Evolutionary conservation across 345 rosid species (phyloP).

Genomic region (Cochlearia excelsa): DNA sequence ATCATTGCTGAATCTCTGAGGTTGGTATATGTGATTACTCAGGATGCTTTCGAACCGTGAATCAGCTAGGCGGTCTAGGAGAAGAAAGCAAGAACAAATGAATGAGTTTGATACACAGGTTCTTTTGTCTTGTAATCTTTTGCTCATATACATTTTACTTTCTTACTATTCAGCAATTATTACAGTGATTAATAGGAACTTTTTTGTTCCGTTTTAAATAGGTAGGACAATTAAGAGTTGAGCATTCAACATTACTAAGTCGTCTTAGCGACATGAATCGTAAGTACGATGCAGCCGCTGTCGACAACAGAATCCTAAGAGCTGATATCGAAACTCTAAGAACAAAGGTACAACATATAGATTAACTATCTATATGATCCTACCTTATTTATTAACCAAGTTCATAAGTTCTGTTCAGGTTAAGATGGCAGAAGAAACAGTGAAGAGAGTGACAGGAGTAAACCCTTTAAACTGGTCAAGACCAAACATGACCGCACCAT

Average conservation of each 20-base stretch:
- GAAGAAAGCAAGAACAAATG: slow-evolving; percentile 86
- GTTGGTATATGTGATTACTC: slow-evolving; percentile 12
- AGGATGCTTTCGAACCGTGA: slow-evolving; percentile 99
- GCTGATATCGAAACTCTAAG: slow-evolving; percentile 92
- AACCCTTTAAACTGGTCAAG: slow-evolving; percentile 63
- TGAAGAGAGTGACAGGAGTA: slow-evolving; percentile 77
- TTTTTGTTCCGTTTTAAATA: slow-evolving; percentile 29
- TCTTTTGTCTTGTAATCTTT: slow-evolving; percentile 13
- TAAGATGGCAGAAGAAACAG: slow-evolving; percentile 97
- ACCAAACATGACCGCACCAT: slow-evolving; percentile 44
- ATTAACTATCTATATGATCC: neutral
- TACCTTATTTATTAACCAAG: neutral
- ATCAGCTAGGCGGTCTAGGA: slow-evolving; percentile 96
- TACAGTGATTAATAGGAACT: slow-evolving; percentile 10
- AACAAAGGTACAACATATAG: slow-evolving; percentile 62
- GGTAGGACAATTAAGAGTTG: slow-evolving; percentile 81
- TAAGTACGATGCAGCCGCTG: slow-evolving; percentile 70
- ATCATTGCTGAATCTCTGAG: slow-evolving; percentile 14
- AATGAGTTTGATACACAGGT: slow-evolving; percentile 92
- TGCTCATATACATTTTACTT: neutral
- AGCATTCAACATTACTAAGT: slow-evolving; percentile 59
- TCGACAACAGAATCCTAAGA: slow-evolving; percentile 85
- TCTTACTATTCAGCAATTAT: slow-evolving; percentile 9
- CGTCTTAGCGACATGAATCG: slow-evolving; percentile 72
- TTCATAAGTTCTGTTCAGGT: slow-evolving; percentile 49